phyloP scores from a whole-genome alignment of 2,329 filamentous ascomycete genomes.

The Stagonosporopsis tanaceti region DNA sequence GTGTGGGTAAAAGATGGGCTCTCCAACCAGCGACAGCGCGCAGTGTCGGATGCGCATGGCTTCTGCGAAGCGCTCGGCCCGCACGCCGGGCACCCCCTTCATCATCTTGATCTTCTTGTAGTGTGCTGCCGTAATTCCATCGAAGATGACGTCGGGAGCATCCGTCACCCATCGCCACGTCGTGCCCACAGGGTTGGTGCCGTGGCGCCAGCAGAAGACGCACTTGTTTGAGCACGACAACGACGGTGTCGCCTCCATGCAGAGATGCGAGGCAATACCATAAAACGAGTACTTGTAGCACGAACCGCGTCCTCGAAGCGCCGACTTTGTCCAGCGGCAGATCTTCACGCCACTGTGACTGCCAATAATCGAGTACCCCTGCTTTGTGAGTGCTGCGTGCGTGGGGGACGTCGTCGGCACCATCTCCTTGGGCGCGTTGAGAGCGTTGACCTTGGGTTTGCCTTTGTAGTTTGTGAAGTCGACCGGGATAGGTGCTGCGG shows the following conservation, averaged over 20 bases:
- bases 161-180: conserved; percentile 98
- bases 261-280: conserved; percentile 93
- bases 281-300: conserved; percentile 99
- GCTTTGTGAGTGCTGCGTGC: conserved; percentile 87
- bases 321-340: conserved; percentile 98
- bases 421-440: conserved; percentile 78
- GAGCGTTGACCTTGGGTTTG: conserved; percentile 57
- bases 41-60: conserved; percentile 94
- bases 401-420: conserved; percentile 91
- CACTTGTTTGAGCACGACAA: conserved; percentile 98
- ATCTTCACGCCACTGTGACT: conserved; percentile 97
- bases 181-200: conserved; percentile 95
- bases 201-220: conserved; percentile 98
- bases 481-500: conserved; percentile 68
- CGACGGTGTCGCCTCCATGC: conserved; percentile 97
- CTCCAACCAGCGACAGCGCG: conserved; percentile 88
- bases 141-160: conserved; percentile 86
- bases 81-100: conserved; percentile 89
- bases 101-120: conserved; percentile 99
- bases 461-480: conserved; percentile 83
- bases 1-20: conserved; percentile 98
- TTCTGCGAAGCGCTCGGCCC: conserved; percentile 90
- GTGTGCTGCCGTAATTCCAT: conserved; percentile 88
- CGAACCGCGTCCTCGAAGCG: conserved; percentile 87
- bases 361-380: conserved; percentile 94